Conservation (phyloP, 176 grass and related monocot species). For the Chloris gayana region DNA sequence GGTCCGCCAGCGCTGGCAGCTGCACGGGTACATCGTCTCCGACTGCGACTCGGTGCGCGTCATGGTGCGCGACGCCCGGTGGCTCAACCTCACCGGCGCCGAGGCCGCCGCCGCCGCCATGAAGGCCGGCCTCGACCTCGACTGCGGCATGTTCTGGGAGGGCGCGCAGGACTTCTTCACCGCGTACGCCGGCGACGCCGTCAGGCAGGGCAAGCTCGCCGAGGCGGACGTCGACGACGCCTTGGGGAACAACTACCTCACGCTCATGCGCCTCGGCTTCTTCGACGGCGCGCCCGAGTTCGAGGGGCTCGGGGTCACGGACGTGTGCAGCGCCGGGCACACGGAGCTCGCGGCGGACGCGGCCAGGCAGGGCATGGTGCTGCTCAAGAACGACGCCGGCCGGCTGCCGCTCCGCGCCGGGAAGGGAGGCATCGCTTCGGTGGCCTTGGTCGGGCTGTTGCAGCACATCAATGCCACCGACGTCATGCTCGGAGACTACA, state of each 20-base stretch:
- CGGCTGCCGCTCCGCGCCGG: slow-evolving; percentile 29
- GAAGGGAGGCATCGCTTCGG: neutral
- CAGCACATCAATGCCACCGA: slow-evolving; percentile 21
- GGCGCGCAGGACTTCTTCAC: slow-evolving; percentile 8
- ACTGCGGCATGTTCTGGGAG: slow-evolving; percentile 17
- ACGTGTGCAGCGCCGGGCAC: slow-evolving; percentile 33
- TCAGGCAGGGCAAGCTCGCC: neutral
- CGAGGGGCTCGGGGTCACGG: neutral
- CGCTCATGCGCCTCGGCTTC: slow-evolving; percentile 50
- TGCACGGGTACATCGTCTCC: slow-evolving; percentile 77
- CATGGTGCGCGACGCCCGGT: slow-evolving; percentile 32
- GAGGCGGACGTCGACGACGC: slow-evolving; percentile 41
- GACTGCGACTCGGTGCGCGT: slow-evolving; percentile 75
- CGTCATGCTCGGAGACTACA: slow-evolving; percentile 44
- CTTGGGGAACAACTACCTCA: slow-evolving; percentile 32
- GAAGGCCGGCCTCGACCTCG: slow-evolving; percentile 33
- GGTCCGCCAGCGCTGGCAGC: slow-evolving; percentile 55
- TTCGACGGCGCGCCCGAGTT: slow-evolving; percentile 40
- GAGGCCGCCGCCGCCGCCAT: slow-evolving; percentile 31
- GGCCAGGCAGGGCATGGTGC: slow-evolving; percentile 34
- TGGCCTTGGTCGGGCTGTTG: slow-evolving; percentile 16
- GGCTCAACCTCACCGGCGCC: slow-evolving; percentile 16
- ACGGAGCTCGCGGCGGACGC: slow-evolving; percentile 28
- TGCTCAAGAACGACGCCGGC: slow-evolving; percentile 37
- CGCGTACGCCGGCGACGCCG: slow-evolving; percentile 4